Evolutionary conservation across 2,329 filamentous ascomycete species (phyloP).

Genomic region (Colletotrichum orbiculare): DNA sequence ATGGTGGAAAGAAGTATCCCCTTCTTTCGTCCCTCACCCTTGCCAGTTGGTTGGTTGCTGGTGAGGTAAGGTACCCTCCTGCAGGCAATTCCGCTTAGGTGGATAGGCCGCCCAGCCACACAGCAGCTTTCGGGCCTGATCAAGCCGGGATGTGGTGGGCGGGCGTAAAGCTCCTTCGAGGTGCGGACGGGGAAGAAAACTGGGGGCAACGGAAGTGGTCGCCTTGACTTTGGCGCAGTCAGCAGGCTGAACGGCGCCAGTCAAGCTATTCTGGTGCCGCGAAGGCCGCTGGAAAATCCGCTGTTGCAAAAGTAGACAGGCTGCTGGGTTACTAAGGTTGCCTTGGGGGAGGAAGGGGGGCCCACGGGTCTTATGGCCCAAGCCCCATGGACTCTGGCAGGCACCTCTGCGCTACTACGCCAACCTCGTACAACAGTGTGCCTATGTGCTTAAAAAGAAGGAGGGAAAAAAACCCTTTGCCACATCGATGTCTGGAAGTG

Average conservation of each 20-base stretch:
- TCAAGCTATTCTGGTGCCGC: constrained; percentile 13
- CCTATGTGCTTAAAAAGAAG: too few species aligned
- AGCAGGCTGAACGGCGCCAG: constrained; percentile 19
- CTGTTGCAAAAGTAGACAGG: not conserved
- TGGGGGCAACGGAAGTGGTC: not conserved
- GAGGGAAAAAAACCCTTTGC: too few species aligned
- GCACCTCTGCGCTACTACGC: too few species aligned
- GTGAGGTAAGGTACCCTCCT: constrained; percentile 3
- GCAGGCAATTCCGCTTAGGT: constrained; percentile 22
- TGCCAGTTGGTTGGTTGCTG: constrained; percentile 24
- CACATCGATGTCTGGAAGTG: too few species aligned
- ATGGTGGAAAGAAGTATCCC: constrained; percentile 12
- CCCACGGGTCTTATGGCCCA: too few species aligned
- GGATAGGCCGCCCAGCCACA: constrained; percentile 16
- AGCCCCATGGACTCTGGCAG: not conserved
- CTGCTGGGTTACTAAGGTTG: not conserved
- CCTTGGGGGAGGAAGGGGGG: not conserved
- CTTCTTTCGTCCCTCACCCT: constrained; percentile 10
- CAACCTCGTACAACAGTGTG: too few species aligned
- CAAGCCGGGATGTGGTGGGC: constrained; percentile 22
- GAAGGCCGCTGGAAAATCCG: constrained; percentile 27
- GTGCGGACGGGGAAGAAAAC: too few species aligned
- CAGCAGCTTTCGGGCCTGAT: constrained; percentile 23
- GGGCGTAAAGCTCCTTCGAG: not conserved
- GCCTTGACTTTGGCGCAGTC: constrained; percentile 5